These are phyloP conservation scores for Acer negundo DNA, from an alignment of 345 rosid species.

Conservation along the genomic window DNA sequence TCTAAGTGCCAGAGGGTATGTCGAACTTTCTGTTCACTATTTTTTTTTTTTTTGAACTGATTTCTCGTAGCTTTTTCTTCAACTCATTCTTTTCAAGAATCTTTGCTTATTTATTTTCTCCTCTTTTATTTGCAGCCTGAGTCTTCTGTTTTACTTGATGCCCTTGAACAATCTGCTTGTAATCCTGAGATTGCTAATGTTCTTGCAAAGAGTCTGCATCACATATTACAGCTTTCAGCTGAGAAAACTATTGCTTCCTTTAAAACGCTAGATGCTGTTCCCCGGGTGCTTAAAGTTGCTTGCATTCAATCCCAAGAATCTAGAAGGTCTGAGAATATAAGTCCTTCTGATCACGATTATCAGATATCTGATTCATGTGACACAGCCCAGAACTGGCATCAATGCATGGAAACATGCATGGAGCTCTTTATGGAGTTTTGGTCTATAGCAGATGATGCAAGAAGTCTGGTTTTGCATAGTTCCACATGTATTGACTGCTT, in stretches of 20 bases:
- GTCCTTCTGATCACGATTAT: slow-evolving; percentile 27
- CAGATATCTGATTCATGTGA: slow-evolving; percentile 37
- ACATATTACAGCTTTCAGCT: slow-evolving; percentile 60
- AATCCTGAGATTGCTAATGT: slow-evolving; percentile 61
- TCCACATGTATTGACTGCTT: slow-evolving; percentile 67
- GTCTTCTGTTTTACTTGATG: slow-evolving; percentile 73
- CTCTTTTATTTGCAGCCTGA: slow-evolving; percentile 66
- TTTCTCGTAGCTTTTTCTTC: neutral
- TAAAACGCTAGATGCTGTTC: slow-evolving; percentile 65
- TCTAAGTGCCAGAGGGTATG: neutral
- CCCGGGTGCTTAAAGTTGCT: slow-evolving; percentile 78
- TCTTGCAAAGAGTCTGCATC: slow-evolving; percentile 70
- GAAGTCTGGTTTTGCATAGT: slow-evolving; percentile 57
- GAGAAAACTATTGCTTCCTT: slow-evolving; percentile 73
- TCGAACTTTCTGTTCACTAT: slow-evolving; percentile 1
- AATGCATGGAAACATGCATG: slow-evolving; percentile 66
- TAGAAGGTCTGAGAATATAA: slow-evolving; percentile 37
- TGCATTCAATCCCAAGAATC: slow-evolving; percentile 71
- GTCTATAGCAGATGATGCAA: slow-evolving; percentile 59
- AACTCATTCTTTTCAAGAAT: neutral
- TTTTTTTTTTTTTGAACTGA: neutral
- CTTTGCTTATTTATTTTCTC: slow-evolving; percentile 12
- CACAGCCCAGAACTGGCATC: slow-evolving; percentile 48
- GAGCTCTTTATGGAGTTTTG: slow-evolving; percentile 62
- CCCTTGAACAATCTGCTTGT: slow-evolving; percentile 82